A percentile compares a stretch with the other conserved stretches of the same genome.
Evolutionary conservation across 805 yeast species (phyloP).

Genomic region (Barnettozyma siamensis): DNA sequence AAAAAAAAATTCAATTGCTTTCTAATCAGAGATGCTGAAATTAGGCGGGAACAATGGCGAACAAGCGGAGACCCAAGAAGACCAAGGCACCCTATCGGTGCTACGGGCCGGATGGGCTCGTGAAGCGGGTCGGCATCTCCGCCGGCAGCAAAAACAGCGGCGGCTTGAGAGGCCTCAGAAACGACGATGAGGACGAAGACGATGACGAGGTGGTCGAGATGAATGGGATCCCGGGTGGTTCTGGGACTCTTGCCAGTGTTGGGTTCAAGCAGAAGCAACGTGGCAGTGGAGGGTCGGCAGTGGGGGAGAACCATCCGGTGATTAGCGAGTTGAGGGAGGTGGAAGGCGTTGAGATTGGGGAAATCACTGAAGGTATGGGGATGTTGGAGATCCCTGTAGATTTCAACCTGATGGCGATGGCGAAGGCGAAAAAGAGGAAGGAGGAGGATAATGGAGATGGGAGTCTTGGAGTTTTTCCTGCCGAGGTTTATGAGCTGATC

Average conservation of each 20-base stretch:
- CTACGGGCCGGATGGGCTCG: slow-evolving; percentile 46
- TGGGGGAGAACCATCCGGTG: neutral
- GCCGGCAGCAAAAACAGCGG: slow-evolving; percentile 35
- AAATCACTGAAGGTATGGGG: slow-evolving; percentile 2
- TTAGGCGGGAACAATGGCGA: slow-evolving; percentile 79
- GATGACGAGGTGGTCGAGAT: slow-evolving; percentile 24
- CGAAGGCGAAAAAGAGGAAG: too few species aligned
- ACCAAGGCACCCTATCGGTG: slow-evolving; percentile 71
- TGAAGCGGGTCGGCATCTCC: slow-evolving; percentile 26
- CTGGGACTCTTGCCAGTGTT: neutral
- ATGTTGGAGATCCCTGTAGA: slow-evolving; percentile 12
- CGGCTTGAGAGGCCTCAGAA: slow-evolving; percentile 16
- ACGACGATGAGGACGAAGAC: slow-evolving; percentile 25
- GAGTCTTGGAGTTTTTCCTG: slow-evolving; percentile 17
- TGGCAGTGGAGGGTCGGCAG: too few species aligned
- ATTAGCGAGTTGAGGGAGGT: slow-evolving; percentile 1
- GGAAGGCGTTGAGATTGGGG: neutral
- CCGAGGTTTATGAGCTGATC: slow-evolving; percentile 25
- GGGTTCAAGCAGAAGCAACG: neutral
- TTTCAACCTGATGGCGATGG: too few species aligned
- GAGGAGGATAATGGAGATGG: slow-evolving; percentile 1
- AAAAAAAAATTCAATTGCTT: too few species aligned
- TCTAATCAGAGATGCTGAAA: too few species aligned
- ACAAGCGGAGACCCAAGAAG: slow-evolving; percentile 83
- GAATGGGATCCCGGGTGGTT: slow-evolving; percentile 12